Evolutionary conservation across 202 grass and related monocot genomes (phyloP).

Genomic region (Zoysia matrella): DNA sequence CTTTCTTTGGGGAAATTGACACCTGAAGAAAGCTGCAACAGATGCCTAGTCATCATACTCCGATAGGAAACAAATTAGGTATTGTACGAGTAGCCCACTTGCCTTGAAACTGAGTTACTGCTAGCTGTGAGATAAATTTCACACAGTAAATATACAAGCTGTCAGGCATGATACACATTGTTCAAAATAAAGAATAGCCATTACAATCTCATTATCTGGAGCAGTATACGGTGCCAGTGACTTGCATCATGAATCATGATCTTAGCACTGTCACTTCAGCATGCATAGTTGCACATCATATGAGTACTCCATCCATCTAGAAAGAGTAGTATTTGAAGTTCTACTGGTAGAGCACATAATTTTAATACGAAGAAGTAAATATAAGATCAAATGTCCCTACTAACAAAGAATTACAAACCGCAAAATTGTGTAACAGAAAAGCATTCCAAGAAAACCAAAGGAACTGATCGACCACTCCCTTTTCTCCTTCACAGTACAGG

Average conservation of each 20-base stretch:
- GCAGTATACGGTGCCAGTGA: not conserved
- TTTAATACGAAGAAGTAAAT: not conserved
- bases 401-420: not conserved
- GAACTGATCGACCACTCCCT: not conserved
- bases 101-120: not conserved
- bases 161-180: not conserved
- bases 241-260: not conserved
- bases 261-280: not conserved
- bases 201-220: not conserved
- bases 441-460: not conserved
- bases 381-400: not conserved
- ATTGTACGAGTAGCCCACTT: too few relatives aligned
- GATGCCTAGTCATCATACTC: not conserved
- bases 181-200: not conserved
- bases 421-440: not conserved
- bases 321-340: too few relatives aligned
- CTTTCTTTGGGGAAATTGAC: slow-evolving; percentile 11
- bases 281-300: not conserved
- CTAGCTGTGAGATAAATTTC: not conserved
- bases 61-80: not conserved
- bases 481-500: not conserved
- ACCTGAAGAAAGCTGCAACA: slow-evolving; percentile 15
- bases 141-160: not conserved
- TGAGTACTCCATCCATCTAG: too few relatives aligned
- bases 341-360: too few relatives aligned